phyloP scores from a whole-genome alignment of 345 rosid genomes.

The Clausena lansium region DNA sequence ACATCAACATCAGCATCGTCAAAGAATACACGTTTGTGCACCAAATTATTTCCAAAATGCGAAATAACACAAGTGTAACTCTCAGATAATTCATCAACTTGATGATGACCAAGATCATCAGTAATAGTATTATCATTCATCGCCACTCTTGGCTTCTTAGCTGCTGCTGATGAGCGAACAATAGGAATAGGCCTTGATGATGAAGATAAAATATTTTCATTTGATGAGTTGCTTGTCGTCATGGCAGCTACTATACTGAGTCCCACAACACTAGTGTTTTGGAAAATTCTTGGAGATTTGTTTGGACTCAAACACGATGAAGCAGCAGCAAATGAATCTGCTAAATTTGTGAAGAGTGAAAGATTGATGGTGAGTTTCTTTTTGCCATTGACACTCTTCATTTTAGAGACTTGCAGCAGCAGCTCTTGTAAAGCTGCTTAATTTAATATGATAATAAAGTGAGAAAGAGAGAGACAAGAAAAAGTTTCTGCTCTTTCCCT shows the following conservation, averaged over 20 bases:
- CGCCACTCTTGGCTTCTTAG: not conserved
- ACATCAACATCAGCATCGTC: constrained; percentile 6
- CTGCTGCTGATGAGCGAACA: constrained; percentile 2
- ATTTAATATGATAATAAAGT: not conserved
- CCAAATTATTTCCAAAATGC: constrained; percentile 15
- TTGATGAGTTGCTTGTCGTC: constrained; percentile 20
- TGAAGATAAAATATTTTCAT: constrained; percentile 14
- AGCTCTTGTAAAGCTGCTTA: not conserved
- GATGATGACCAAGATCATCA: not conserved
- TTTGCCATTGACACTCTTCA: constrained; percentile 9
- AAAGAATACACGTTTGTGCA: constrained; percentile 18
- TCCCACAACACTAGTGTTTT: constrained; percentile 24
- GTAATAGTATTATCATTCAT: too few relatives aligned
- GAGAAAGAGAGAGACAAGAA: not conserved
- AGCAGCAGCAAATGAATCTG: constrained; percentile 11
- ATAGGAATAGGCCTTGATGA: constrained; percentile 24
- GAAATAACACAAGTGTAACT: constrained; percentile 29
- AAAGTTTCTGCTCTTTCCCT: constrained; percentile 1
- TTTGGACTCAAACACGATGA: not conserved
- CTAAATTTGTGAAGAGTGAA: constrained; percentile 18
- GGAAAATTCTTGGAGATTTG: constrained; percentile 25
- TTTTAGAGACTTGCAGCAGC: not conserved
- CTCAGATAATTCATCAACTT: constrained; percentile 23
- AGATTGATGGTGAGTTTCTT: constrained; percentile 20
- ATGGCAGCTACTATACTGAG: constrained; percentile 37